Base-by-base conservation (phyloP, 306 rosid genomes). In the Aeschynomene evenia region DNA sequence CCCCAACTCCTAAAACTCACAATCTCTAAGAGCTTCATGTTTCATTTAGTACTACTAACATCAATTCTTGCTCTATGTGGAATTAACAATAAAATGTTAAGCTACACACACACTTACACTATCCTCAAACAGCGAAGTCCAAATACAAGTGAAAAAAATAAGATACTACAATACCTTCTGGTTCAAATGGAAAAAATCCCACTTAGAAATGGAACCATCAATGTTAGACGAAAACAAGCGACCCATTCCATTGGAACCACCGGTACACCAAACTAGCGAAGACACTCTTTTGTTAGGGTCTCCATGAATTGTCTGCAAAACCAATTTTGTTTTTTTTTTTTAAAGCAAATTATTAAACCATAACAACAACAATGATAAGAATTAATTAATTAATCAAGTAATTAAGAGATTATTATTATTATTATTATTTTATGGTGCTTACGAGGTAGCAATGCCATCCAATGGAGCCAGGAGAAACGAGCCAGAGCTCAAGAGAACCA, bases 401-500 rank as follows among this genome's bases (percentile, higher is more conserved):
- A 28, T 28, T 3, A 28, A 8, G 66, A 16, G 55, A 45, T 19
- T 39, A 34, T 9, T 1, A n/a, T n/a, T n/a, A n/a, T n/a, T n/a
- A n/a, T n/a, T n/a, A n/a, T n/a, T n/a, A n/a, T n/a, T n/a, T n/a
- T n/a, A n/a, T n/a, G n/a, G n/a, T n/a, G n/a, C n/a, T 12, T 87
- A 92, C 98, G 89, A 93, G 76, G 78, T 90, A 97, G 82, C 92
- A 86, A 92, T 95, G 99, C 99, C 99, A 95, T 20, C 95, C 96
- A 1, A 89, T 92, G 33, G 97, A 81, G 29, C 95, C 96, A 5
- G 99, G 93, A 53, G 97, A 95, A 36, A 95, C 99, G n/a, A 91
- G 92, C 99, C 99, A 95, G 74, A 95, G 74, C 85, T 95, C 99
- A 6, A 95, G 75, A 5, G 97, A 87, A 23, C 92, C 97, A 18